Evolutionary conservation across 371 early-diverging fungal species (phyloP).

Genomic region (Haplosporangium sp.): DNA sequence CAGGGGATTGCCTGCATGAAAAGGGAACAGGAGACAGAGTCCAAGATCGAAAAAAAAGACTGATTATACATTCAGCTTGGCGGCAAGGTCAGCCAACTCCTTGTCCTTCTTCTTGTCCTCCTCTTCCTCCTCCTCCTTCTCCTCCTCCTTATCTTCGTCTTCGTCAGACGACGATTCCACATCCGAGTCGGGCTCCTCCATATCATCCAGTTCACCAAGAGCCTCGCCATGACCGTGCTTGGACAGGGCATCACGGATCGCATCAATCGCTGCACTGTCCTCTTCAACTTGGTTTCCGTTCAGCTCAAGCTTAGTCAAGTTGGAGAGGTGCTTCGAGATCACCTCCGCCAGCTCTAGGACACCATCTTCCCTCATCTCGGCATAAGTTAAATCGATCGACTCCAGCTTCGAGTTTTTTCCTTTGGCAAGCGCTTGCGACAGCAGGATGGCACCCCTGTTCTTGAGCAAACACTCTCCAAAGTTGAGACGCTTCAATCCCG

Average conservation of each 20-base stretch:
- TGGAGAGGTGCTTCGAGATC: conserved; percentile 68
- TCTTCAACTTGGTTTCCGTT: conserved; percentile 95
- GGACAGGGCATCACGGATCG: conserved; percentile 77
- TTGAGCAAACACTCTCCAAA: conserved; percentile 92
- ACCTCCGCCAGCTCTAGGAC: conserved; percentile 74
- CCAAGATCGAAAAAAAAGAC: not conserved
- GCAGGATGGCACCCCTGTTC: conserved; percentile 72
- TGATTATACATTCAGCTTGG: conserved; percentile 42
- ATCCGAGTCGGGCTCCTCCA: conserved; percentile 88
- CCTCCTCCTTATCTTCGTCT: conserved; percentile 75
- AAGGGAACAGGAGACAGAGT: not conserved
- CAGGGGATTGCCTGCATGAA: no score
- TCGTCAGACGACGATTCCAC: conserved; percentile 66
- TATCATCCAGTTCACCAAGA: conserved; percentile 93
- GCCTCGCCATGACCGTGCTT: conserved; percentile 79
- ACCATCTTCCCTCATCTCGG: conserved; percentile 87
- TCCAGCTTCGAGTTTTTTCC: conserved; percentile 69
- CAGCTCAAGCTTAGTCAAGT: conserved; percentile 79
- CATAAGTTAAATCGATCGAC: conserved; percentile 83
- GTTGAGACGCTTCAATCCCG: conserved; percentile 80
- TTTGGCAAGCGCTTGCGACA: conserved; percentile 73
- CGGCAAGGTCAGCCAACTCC: conserved; percentile 42
- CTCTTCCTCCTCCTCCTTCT: conserved; percentile 63
- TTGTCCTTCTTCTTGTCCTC: conserved; percentile 37
- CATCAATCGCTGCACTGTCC: conserved; percentile 73